Evolutionary conservation across 805 yeast genomes (phyloP), one percentile per base, ranked within the genome.

Genomic region (Myxozyma neotropica): DNA sequence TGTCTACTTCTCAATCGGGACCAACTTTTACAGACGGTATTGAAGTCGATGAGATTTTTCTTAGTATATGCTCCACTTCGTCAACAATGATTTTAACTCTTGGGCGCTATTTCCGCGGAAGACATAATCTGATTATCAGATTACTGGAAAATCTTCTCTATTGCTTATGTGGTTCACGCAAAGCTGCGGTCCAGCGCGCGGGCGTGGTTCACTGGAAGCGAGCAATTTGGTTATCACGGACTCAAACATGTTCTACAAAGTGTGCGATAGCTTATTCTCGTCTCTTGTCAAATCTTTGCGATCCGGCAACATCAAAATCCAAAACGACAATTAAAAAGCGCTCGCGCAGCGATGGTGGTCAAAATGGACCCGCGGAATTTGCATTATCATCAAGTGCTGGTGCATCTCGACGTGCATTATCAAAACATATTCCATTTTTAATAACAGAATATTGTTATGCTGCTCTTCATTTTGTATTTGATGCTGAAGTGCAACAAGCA

Each of bases 41-140:
- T 12, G 59, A 39, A 1, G 42, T 68, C 15, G 72, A 72, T 43
- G 74, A 71, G 0, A 51, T 76, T 1, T 85, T 77, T 67, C 56
- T 73, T 1, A 61, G 69, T 3, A 64, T 81, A 2, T 76, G 83
- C 4, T 81, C 80, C 55, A 73, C 83, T 0, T 66, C 87, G 26
- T 85, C 96, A 0, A 79, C 80, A 38, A 73, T 88, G 1, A 71
- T 92, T 7, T 74, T 89, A 27, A 80, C 80, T 68, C 94, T 89
- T 67, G 80, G 97, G 54, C 82, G 77, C 69, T 81, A 90, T 68
- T 74, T 92, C 19, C 78, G 86, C 0, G 83, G 85, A 38, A 83
- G 97, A 69, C 85, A 88, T 68, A 96, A 90, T 70, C 68, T 91
- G 46, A 65, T 90, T 2, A 74, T 83, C 6, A 67, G 77, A 0